Evolutionary conservation across 495 filamentous ascomycete genomes (phyloP).

Genomic region (Parathielavia appendiculata): DNA sequence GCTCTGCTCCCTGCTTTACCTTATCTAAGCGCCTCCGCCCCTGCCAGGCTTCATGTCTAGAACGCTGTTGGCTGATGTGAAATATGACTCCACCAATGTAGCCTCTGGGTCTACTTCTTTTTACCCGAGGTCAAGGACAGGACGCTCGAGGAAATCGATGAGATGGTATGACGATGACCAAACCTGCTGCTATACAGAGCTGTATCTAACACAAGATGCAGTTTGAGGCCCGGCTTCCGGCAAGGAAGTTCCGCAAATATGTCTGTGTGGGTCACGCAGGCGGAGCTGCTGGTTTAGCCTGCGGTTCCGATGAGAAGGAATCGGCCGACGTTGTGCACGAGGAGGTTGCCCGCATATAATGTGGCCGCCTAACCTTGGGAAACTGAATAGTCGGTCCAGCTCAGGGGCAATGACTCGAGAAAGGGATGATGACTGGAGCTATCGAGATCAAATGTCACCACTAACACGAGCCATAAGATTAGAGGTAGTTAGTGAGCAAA

Average conservation of each 20-base stretch:
- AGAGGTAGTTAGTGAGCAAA: too few species aligned
- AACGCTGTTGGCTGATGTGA: not conserved
- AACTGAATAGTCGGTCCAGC: too few species aligned
- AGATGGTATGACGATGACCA: conserved; percentile 35
- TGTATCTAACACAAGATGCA: not conserved
- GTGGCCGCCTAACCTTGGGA: too few species aligned
- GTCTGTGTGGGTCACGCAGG: conserved; percentile 23
- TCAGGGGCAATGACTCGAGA: too few species aligned
- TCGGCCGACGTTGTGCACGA: not conserved
- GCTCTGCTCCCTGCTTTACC: too few species aligned
- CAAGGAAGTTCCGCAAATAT: conserved; percentile 35
- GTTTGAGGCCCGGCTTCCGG: conserved; percentile 47
- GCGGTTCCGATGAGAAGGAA: not conserved
- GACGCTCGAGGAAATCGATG: conserved; percentile 53
- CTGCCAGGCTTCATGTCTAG: too few species aligned
- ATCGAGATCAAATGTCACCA: too few species aligned
- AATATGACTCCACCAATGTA: not conserved
- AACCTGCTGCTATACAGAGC: too few species aligned
- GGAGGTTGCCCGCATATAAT: not conserved
- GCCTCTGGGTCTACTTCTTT: conserved; percentile 46
- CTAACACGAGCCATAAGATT: too few species aligned
- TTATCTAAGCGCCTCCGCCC: too few species aligned
- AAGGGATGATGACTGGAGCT: too few species aligned
- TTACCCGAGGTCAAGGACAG: conserved; percentile 53
- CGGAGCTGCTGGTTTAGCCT: too few species aligned